These are phyloP conservation scores for Areca catechu DNA, from an alignment of 176 grass and related monocot species.

Conservation along the genomic window DNA sequence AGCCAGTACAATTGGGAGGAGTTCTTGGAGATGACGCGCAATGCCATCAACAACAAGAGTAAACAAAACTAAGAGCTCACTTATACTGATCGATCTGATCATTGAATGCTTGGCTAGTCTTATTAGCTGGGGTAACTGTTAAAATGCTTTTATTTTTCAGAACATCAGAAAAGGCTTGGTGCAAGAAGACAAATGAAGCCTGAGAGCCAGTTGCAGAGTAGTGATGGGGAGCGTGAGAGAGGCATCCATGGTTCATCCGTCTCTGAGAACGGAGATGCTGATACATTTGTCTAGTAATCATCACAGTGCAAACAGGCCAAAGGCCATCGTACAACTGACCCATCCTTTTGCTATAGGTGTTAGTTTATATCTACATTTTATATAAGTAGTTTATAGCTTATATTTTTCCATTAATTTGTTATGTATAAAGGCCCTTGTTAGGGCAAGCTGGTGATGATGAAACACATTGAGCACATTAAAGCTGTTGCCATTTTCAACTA, in stretches of 20 bases:
- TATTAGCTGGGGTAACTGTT: neutral
- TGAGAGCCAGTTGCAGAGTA: constrained; percentile 22
- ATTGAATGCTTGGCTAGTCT: neutral
- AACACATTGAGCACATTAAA: no score
- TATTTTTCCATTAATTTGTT: constrained; percentile 27
- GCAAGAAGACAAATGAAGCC: constrained; percentile 38
- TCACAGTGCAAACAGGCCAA: no score
- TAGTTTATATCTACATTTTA: neutral
- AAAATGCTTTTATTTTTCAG: constrained; percentile 32
- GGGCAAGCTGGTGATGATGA: no score
- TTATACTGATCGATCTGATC: constrained; percentile 5
- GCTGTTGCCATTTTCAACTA: no score
- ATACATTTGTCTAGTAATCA: constrained; percentile 19
- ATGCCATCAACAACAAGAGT: constrained; percentile 98
- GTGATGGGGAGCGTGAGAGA: constrained; percentile 51
- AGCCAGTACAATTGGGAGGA: constrained; percentile 59
- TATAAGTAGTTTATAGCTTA: constrained; percentile 19
- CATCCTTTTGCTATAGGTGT: no score
- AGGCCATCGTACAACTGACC: no score
- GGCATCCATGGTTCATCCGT: constrained; percentile 40
- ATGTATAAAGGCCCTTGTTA: constrained; percentile 29
- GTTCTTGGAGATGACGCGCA: constrained; percentile 70
- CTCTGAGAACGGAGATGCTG: constrained; percentile 61
- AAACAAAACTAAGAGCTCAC: constrained; percentile 9
- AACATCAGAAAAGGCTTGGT: constrained; percentile 55